Percentiles rank a stretch among this genome's conserved stretches.
Conservation (phyloP, 345 rosid species). For the Gossypium sturtianum region DNA sequence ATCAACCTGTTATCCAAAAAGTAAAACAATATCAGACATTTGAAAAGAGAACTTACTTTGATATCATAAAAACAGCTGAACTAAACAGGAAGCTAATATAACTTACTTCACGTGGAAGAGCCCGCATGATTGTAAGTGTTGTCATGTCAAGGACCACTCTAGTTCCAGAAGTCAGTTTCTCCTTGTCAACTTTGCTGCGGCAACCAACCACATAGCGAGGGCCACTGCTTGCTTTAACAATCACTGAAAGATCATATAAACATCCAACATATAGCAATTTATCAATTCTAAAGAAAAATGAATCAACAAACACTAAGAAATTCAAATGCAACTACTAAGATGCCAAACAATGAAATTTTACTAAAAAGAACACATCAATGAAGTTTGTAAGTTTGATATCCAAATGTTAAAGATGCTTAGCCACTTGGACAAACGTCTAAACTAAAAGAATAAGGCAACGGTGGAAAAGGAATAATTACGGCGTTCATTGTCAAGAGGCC, state of each 20-base stretch:
- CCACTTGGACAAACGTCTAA: too few species aligned
- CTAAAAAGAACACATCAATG: neutral
- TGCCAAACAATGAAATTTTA: neutral
- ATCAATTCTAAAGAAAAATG: neutral
- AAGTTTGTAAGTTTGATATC: too few species aligned
- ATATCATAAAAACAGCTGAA: neutral
- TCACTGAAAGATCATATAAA: slow-evolving; percentile 39
- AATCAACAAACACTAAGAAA: neutral
- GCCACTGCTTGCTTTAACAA: slow-evolving; percentile 94
- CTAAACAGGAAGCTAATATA: neutral
- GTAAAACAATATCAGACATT: neutral
- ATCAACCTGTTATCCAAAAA: slow-evolving; percentile 55
- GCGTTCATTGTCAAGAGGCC: slow-evolving; percentile 90
- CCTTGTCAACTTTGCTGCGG: slow-evolving; percentile 91
- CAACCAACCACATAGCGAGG: slow-evolving; percentile 97
- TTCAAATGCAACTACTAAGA: neutral
- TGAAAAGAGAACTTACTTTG: neutral
- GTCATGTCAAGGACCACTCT: slow-evolving; percentile 82
- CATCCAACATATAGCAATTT: neutral
- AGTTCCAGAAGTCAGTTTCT: slow-evolving; percentile 77
- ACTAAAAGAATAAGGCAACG: too few species aligned
- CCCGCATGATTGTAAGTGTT: slow-evolving; percentile 71
- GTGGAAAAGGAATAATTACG: slow-evolving; percentile 32
- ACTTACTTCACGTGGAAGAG: slow-evolving; percentile 79
- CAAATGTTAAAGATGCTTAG: too few species aligned